Evolutionary conservation across 2,329 filamentous ascomycete genomes (phyloP), one percentile per base, ranked within the genome.

Genomic region (Penicillium aurantiogriseum): DNA sequence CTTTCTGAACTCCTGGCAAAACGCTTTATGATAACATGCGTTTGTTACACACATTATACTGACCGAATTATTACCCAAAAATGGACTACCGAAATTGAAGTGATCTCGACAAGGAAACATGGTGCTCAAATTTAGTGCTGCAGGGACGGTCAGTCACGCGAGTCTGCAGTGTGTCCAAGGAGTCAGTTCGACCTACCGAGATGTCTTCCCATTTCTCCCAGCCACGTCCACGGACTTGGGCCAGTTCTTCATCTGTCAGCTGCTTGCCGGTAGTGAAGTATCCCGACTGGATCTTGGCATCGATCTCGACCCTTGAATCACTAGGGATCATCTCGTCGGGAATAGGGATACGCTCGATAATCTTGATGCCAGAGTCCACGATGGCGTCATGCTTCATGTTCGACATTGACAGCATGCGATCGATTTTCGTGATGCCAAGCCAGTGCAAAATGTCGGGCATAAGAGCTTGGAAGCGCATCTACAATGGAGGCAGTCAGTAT

Each of bases 391-490:
- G 72, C 62, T 81, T 81, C 79, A 81, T 81, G 60, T 97, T 96
- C 77, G 91, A 96, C 94, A 97, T 97, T 79, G 91, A 96, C 67
- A 97, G 80, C 94, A 97, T 99, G 59, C 92, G 85, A 75, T 99
- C 94, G 71, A 99, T 97, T 82, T 97, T 97, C 73, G 90, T 94
- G 72, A 99, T 97, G 61, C 94, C 94, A 31, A 99, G 85, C 94
- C 94, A 97, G 77, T 97, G 94, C 53, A 97, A 83, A 64, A 97
- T 96, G 74, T 96, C 92, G 35, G 94, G 93, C 94, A 97, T 97
- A 54, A 99, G 81, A 29, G 93, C 93, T 80, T 97, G 94, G 82
- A 97, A 97, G 39, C 94, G 88, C 93, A 97, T 97, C 72, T 89
- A 81, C 72, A 54, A 44, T 13, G n/a, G 11, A 52, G 10, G 7